Conservation (phyloP, 2,329 filamentous ascomycete genomes). For the Nigrospora oryzae region DNA sequence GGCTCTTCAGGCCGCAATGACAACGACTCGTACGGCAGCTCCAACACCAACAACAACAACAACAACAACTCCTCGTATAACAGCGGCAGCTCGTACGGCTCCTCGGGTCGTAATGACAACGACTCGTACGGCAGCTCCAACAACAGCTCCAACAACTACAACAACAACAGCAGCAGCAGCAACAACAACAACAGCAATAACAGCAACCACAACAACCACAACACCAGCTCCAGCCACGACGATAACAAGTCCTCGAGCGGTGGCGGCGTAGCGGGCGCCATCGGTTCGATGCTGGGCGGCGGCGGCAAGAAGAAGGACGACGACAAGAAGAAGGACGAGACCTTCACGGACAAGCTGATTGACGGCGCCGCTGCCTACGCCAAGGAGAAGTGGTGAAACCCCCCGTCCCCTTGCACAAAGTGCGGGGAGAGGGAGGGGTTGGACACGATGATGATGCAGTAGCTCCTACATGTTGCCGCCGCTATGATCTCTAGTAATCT, state of each 20-base stretch:
- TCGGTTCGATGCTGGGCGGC: not conserved
- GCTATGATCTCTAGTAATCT: too few species aligned
- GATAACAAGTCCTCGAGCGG: not conserved
- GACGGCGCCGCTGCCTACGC: slow-evolving; percentile 1
- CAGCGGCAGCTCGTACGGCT: slow-evolving; percentile 1
- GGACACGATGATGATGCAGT: too few species aligned
- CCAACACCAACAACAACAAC: not conserved
- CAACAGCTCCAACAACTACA: not conserved
- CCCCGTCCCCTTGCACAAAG: not conserved
- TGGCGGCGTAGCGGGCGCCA: not conserved
- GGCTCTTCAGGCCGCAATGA: not conserved
- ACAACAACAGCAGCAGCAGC: not conserved
- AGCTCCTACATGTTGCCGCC: too few species aligned
- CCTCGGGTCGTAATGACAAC: not conserved
- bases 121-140: not conserved
- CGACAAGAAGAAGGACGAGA: not conserved
- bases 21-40: not conserved
- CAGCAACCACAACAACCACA: not conserved
- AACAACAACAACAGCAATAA: not conserved
- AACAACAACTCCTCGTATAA: not conserved
- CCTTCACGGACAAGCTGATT: slow-evolving; percentile 1
- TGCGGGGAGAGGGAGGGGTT: not conserved
- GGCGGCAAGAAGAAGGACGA: not conserved
- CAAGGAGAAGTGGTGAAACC: slow-evolving; percentile 3
- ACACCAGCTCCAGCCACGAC: not conserved